Evolutionary conservation across 2,329 filamentous ascomycete species (phyloP), one percentile per base, ranked within the genome.

Genomic region (Cladosporium halotolerans): DNA sequence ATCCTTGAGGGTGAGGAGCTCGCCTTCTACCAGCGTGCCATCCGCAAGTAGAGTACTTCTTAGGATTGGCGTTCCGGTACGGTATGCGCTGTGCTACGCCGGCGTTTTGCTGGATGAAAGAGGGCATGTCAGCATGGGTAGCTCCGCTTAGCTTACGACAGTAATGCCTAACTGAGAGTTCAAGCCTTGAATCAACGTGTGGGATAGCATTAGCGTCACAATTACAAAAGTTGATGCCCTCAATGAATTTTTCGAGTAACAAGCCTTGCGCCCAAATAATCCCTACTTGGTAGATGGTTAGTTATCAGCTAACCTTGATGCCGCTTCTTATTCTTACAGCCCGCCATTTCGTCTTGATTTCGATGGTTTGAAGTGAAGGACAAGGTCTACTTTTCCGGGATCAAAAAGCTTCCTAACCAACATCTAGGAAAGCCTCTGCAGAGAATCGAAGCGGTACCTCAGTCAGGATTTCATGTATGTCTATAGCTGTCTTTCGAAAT

Each of bases 11-110:
- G 93, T 71, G 93, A 99, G 78, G 93, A 99, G 85, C 84, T 99
- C 72, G 90, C 91, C 76, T 99, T 99, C 88, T 99, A 99, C 89
- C 91, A 96, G 86, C 88, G 88, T 81, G 91, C 91, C 80, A 89
- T 97, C 77, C 88, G 93, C 85, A 97, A 96, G 84, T 97, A 96
- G 81, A 82, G 51, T 36, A 51, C 48, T 51, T 44, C 48, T 23
- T 51, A 23, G 48, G 39, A 36, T 44, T 44, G 48, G 48, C 48
- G 48, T 51, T 51, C n/a, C n/a, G 48, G 48, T 44, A 33, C 28
- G 31, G 48, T 36, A 51, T 36, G 19, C 33, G 48, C 48, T 51
- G 13, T 51, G 48, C 40, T 51, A 51, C 40, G 32, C 48, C 11
- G 40, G 48, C 48, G 48, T 51, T 36, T 40, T 36, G 48, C 48